Conservation (phyloP, 192 early-diverging fungal species). For the Umbelopsis sp. region DNA sequence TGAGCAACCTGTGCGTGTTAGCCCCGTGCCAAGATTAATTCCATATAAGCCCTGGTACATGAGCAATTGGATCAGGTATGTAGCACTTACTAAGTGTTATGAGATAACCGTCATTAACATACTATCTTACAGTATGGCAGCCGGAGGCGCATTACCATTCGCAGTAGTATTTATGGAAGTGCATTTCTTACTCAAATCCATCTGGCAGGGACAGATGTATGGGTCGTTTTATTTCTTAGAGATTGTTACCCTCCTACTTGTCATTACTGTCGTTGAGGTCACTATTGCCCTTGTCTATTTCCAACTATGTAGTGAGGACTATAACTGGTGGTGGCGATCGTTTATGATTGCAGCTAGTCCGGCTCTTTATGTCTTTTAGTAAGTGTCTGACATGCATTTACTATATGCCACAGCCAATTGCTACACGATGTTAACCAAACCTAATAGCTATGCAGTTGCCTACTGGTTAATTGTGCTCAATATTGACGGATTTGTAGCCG, state of each 20-base stretch:
- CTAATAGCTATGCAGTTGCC: conserved; percentile 62
- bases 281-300: conserved; percentile 73
- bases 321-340: conserved; percentile 93
- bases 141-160: conserved; percentile 61
- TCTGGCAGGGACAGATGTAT: conserved; percentile 71
- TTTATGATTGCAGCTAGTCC: conserved; percentile 68
- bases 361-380: conserved; percentile 58
- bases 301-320: conserved; percentile 68
- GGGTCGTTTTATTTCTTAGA: conserved; percentile 65
- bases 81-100: not conserved
- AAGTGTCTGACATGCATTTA: not conserved
- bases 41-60: conserved; percentile 82
- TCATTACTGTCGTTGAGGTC: conserved; percentile 60
- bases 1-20: conserved; percentile 88
- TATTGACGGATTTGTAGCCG: conserved; percentile 66
- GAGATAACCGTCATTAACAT: not conserved
- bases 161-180: conserved; percentile 74
- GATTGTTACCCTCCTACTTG: conserved; percentile 61
- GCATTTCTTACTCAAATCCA: conserved; percentile 70
- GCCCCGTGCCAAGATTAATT: conserved; percentile 91
- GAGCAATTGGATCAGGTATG: conserved; percentile 51
- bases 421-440: not conserved
- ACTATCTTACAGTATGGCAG: conserved; percentile 31
- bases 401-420: too few relatives aligned
- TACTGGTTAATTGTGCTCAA: conserved; percentile 69